Evolutionary conservation across 768 basidiomycete genomes (phyloP), one percentile per base, ranked within the genome.

Genomic region (Suillus americanus): DNA sequence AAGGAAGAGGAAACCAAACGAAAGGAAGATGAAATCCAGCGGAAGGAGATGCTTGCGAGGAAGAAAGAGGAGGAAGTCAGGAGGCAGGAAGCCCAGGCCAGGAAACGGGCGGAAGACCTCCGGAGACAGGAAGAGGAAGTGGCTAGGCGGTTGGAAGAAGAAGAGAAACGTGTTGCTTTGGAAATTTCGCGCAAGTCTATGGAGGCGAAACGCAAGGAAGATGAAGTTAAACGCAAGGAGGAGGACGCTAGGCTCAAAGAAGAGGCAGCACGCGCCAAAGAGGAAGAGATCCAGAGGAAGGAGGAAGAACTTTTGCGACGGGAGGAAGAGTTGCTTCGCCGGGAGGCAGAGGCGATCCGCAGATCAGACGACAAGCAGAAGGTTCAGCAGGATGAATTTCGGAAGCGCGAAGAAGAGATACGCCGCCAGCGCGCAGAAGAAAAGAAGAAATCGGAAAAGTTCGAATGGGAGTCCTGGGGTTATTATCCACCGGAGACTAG

Each of bases 241-340:
- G 75, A 76, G 61, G 77, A 78, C 43, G 66, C 67, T 35, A 67
- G 43, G 8, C 64, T 65, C 3, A 73, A 64, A 60, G 69, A 64
- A 50, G 75, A 74, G 62, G 70, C 70, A 23, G 62, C 70, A 2
- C 68, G 62, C 53, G 66, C 51, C 64, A 76, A 71, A 63, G 74
- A 76, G 60, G 71, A 70, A 20, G 71, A 72, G 33, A 48, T 71
- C 51, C 67, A 45, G 61, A 68, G 12, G 64, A 71, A 70, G 41
- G 74, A 79, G 62, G 77, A 72, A 23, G 72, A 74, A 33, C 66
- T 73, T 10, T 68, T 45, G 35, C 71, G 70, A n/a, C 69, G 65
- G 60, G 79, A 79, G 55, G 77, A 76, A 60, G 79, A 74, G 23
- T 66, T 73, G 18, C 69, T 63, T 61, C 74, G 70, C 64, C 69